Base-by-base conservation (phyloP, 2,329 filamentous ascomycete species). In the Xylariomycetidae sp. region DNA sequence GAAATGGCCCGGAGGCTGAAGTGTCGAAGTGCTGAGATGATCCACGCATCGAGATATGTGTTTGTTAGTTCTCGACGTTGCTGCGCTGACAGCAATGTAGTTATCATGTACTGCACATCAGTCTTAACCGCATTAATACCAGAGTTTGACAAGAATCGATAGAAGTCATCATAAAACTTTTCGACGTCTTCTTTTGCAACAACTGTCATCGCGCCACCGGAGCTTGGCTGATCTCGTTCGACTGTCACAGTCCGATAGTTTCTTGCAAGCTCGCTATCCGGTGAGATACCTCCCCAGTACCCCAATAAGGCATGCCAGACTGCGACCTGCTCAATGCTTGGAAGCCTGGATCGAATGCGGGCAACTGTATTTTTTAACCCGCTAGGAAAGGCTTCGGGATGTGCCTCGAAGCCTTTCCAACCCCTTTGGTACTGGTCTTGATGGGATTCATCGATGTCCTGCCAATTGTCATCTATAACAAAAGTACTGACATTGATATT, bases 381-480 rank as follows among this genome's bases (percentile, higher is more conserved):
- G 3, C 74, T 66, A 0, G 90, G 89, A 39, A 98, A 98, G 0
- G 80, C 78, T 16, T 74, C 68, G 9, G 77, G 72, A 37, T 94
- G 85, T 0, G 90, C 92, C 54, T 97, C 89, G 44, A 98, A 97
- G 6, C 82, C 76, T 8, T 77, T 75, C 88, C 85, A 94, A 16
- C 80, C 74, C 36, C 74, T 62, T 31, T 75, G 70, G 41, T 73
- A 77, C 42, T 77, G 71, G 13, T 67, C 65, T 4, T 67, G 52
- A 1, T 69, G 69, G 16, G 54, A 48, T 18, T 69, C 62, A 44
- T 75, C 77, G 29, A 94, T 71, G 7, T 82, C 77, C 59, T 95
- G 89, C 92, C 92, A 98, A 49, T 94, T 94, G 54, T 98, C 92
- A 49, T 98, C 92, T 42, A 98, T 94, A 41, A 97, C 95, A 3